Evolutionary conservation across 345 rosid genomes (phyloP).

Genomic region (Brassica napus): DNA sequence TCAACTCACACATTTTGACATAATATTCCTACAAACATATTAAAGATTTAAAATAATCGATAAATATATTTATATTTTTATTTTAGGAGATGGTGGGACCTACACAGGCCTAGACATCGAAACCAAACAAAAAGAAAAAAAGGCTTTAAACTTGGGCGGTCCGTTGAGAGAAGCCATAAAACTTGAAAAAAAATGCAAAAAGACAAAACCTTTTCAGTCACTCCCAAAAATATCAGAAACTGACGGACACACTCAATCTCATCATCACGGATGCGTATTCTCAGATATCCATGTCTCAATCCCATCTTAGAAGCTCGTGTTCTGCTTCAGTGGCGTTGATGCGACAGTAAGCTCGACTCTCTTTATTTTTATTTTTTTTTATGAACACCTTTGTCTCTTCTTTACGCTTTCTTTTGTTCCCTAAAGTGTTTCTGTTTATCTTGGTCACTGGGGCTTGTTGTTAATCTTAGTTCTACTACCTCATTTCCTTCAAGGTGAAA

Average conservation of each 20-base stretch:
- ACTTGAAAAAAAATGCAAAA: not conserved
- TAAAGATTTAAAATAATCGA: too few relatives aligned
- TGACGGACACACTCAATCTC: constrained; percentile 20
- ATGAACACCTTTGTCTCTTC: constrained; percentile 24
- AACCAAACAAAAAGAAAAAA: not conserved
- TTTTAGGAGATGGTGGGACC: not conserved
- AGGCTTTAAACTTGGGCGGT: constrained; percentile 31
- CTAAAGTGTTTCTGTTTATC: constrained; percentile 8
- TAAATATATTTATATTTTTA: too few relatives aligned
- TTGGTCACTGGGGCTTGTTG: not conserved
- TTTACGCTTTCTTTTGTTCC: constrained; percentile 36
- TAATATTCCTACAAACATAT: too few relatives aligned
- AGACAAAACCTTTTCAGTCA: constrained; percentile 29
- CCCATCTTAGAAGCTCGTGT: not conserved
- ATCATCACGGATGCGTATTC: constrained; percentile 14
- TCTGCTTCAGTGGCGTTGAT: constrained; percentile 31
- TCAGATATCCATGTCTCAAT: constrained; percentile 17
- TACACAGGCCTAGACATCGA: not conserved
- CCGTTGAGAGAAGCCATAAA: constrained; percentile 26
- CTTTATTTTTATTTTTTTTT: not conserved
- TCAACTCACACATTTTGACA: too few relatives aligned
- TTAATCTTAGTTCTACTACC: not conserved
- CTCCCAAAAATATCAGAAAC: constrained; percentile 17
- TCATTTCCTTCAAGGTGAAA: not conserved
- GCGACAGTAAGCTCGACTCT: constrained; percentile 29